Percentiles rank a stretch among this genome's conserved stretches.
Conservation (phyloP, 345 rosid genomes). For the Melaleuca alternifolia region DNA sequence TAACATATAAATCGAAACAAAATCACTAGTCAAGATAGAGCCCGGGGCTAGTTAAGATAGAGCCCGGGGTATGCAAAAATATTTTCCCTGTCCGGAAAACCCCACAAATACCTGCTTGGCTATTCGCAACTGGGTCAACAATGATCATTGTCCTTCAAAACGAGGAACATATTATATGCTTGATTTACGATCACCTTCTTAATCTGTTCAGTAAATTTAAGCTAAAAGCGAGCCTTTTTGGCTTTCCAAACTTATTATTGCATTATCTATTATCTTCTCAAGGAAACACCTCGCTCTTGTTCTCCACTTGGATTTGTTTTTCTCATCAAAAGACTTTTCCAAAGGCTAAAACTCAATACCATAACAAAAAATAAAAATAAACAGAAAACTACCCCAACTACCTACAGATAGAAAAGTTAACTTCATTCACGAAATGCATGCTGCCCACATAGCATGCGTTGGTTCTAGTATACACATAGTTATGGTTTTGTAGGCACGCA, state of each 20-base stretch:
- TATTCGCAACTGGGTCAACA: not conserved
- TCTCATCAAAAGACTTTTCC: not conserved
- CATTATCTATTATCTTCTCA: not conserved
- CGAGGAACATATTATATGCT: not conserved
- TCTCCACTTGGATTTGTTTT: not conserved
- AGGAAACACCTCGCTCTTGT: not conserved
- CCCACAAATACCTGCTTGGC: not conserved
- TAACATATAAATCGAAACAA: not conserved
- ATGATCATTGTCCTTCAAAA: not conserved
- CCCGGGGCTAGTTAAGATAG: not conserved
- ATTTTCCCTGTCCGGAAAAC: not conserved
- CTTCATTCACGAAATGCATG: not conserved
- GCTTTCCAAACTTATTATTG: not conserved
- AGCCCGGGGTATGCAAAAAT: not conserved
- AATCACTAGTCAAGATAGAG: not conserved
- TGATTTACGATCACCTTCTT: not conserved
- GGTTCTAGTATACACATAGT: not conserved
- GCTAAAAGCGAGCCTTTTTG: not conserved
- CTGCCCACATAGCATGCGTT: not conserved
- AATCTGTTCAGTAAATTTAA: not conserved
- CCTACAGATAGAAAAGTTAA: not conserved
- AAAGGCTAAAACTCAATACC: not conserved
- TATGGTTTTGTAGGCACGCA: not conserved
- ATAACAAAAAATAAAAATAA: not conserved
- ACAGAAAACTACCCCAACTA: not conserved